Evolutionary conservation across 2,329 filamentous ascomycete species (phyloP).

Genomic region (Mariannaea elegans): DNA sequence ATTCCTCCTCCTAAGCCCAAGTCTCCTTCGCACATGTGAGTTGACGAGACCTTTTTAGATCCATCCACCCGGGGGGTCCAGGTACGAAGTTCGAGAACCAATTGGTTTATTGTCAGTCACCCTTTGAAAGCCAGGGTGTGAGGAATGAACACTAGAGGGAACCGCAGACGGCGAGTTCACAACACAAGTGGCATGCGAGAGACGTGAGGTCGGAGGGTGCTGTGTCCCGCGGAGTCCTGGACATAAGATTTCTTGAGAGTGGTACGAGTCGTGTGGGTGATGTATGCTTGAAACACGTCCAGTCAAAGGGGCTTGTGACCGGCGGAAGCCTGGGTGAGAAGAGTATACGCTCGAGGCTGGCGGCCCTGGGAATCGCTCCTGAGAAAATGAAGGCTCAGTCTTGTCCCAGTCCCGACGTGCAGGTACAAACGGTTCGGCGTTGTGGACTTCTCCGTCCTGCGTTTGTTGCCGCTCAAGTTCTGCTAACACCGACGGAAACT

Average conservation of each 20-base stretch:
- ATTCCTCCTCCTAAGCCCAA: too few relatives aligned
- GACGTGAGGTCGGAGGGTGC: not conserved
- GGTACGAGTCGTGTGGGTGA: too few relatives aligned
- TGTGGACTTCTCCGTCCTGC: not conserved
- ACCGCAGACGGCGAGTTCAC: too few relatives aligned
- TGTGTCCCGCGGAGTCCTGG: too few relatives aligned
- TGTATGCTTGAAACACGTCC: not conserved
- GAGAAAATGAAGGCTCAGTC: not conserved
- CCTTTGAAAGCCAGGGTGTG: not conserved
- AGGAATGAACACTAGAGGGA: conserved; percentile 34
- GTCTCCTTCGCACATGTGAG: too few relatives aligned
- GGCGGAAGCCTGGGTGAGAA: conserved; percentile 6
- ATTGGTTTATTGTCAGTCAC: not conserved
- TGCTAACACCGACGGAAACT: not conserved
- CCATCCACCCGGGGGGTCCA: not conserved
- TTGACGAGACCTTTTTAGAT: not conserved
- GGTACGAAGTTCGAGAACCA: too few relatives aligned
- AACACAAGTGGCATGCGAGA: not conserved
- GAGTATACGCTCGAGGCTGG: conserved; percentile 35
- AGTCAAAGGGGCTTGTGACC: not conserved
- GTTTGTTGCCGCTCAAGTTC: not conserved
- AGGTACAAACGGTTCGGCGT: not conserved
- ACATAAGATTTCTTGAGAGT: too few relatives aligned
- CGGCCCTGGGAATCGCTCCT: not conserved
- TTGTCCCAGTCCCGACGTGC: not conserved